Base-by-base conservation (phyloP, 805 yeast genomes). In the Danielozyma ontarioensis region DNA sequence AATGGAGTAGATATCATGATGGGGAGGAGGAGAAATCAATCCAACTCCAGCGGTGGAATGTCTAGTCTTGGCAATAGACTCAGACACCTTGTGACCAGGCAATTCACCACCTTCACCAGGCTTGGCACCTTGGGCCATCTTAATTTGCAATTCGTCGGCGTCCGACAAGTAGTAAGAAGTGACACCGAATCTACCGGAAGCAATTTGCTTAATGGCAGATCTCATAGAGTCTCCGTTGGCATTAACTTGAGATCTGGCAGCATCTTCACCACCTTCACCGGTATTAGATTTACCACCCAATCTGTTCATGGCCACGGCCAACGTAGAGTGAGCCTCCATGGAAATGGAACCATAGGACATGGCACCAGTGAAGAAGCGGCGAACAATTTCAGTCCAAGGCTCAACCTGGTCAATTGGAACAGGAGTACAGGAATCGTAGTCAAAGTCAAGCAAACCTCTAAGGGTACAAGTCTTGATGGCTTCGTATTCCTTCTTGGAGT, bases 61-160 rank as follows among this genome's bases (percentile, higher is more conserved):
- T 65, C 98, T 79, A 6, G 97, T 89, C 63, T 83, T 86, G 30
- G 95, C 98, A 66, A 90, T 90, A 31, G 76, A 76, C 38, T 72
- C 77, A 17, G 90, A 76, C 31, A 90, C 98, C 64, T 90, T 90
- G 67, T 84, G 83, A 39, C 95, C 96, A 24, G 96, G 96, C 47
- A 88, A 72, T 64, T 93, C 97, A 73, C 98, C 98, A 73, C 98
- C 98, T 71, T 93, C 97, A 69, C 97, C 98, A 8, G 97, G 97
- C 66, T 90, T 90, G 35, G 98, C 98, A 67, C 98, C 97, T 67
- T 90, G 98, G 7, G 97, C 97, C 89, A 90, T 88, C 68, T 90
- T 90, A 62, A 90, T 93, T 65, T 90, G 98, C 43, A 90, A 78
- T 68, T 90, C 97, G 53, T 90, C 97, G 27, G 97, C 95, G 64